Percentiles rank a stretch among this genome's conserved stretches.
Conservation (phyloP, 257 asterid species). For the Solanum sejunctum region DNA sequence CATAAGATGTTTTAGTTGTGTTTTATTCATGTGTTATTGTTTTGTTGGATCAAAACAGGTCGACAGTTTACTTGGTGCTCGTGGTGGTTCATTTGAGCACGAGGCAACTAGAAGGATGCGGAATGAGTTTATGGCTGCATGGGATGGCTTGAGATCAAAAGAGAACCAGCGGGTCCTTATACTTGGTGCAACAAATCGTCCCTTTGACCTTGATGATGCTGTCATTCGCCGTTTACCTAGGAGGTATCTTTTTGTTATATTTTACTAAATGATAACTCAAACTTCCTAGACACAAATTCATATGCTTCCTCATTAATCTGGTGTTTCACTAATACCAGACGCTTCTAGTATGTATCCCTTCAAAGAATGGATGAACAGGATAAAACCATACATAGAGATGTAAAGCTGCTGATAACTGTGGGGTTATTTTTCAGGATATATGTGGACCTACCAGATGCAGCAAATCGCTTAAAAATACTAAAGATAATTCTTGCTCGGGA, state of each 20-base stretch:
- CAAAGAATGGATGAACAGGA: background rate
- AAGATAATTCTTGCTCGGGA: conserved; percentile 72
- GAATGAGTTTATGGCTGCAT: conserved; percentile 97
- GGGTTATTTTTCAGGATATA: conserved; percentile 53
- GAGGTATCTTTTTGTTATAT: conserved; percentile 31
- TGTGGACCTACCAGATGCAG: conserved; percentile 94
- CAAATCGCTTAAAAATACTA: conserved; percentile 75
- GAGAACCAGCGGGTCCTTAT: conserved; percentile 90
- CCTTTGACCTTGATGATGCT: conserved; percentile 99
- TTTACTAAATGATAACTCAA: background rate
- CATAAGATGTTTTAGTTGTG: background rate
- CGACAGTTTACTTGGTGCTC: conserved; percentile 99
- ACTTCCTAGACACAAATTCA: background rate
- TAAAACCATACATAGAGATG: background rate
- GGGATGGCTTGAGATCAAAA: conserved; percentile 98
- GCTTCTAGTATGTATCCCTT: background rate
- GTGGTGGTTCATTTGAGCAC: conserved; percentile 95
- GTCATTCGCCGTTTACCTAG: conserved; percentile 97
- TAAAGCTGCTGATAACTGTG: conserved; percentile 3
- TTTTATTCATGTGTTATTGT: background rate
- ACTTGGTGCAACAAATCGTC: conserved; percentile 98
- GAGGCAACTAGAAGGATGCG: conserved; percentile 99
- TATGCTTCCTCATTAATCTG: background rate
- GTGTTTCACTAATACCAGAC: background rate
- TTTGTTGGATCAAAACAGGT: conserved; percentile 42